Conservation (phyloP, 1,284 basidiomycete genomes). For the Caloboletus inedulis region DNA sequence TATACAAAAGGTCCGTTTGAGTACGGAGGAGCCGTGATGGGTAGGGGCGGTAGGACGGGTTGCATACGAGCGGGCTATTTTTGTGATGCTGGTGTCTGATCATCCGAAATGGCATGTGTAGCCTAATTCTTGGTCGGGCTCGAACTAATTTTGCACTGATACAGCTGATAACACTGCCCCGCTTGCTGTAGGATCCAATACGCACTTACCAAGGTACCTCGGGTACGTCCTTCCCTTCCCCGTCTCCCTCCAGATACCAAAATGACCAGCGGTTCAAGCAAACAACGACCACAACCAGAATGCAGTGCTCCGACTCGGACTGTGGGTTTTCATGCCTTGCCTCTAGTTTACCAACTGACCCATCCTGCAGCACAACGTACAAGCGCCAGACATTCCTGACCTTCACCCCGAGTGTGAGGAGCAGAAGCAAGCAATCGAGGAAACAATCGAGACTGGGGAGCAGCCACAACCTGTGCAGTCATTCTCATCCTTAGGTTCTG, state of each 20-base stretch:
- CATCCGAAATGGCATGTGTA: too few species aligned
- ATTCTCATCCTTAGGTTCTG: neutral
- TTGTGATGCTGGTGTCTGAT: too few species aligned
- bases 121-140: too few species aligned
- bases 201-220: neutral
- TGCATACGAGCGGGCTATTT: neutral
- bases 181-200: neutral
- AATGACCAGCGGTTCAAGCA: neutral
- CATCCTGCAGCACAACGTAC: neutral
- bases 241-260: neutral
- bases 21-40: neutral
- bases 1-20: slow-evolving; percentile 26
- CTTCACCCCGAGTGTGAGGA: neutral
- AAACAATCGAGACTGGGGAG: neutral
- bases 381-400: neutral
- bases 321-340: neutral
- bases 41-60: neutral
- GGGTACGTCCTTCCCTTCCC: neutral
- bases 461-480: neutral
- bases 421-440: neutral
- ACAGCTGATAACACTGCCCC: neutral
- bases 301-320: neutral
- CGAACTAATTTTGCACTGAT: neutral
- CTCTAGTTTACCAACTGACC: neutral
- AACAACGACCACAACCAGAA: neutral